These are phyloP conservation scores for Plasmodium reichenowi DNA, from an alignment of 169 alveolate species.

Conservation along the genomic window DNA sequence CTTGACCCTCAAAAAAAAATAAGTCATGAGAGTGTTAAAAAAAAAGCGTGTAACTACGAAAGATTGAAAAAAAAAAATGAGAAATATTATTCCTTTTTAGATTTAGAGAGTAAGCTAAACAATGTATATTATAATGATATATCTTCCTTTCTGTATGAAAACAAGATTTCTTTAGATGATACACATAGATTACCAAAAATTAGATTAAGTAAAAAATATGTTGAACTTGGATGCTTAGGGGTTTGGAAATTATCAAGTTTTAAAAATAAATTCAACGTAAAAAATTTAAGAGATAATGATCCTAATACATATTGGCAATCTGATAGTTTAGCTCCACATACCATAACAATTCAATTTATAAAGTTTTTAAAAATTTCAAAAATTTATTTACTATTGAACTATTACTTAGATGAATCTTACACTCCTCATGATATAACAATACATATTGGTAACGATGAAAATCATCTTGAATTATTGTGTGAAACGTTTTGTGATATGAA, in stretches of 20 bases:
- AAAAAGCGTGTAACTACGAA: background rate
- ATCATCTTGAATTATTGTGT: slow-evolving; percentile 78
- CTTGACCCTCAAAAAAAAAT: no score
- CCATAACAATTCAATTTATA: slow-evolving; percentile 87
- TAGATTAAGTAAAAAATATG: slow-evolving; percentile 58
- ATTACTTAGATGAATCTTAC: slow-evolving; percentile 88
- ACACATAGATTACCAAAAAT: slow-evolving; percentile 38
- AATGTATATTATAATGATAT: background rate
- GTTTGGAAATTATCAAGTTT: slow-evolving; percentile 74
- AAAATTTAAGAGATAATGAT: slow-evolving; percentile 88
- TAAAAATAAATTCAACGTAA: slow-evolving; percentile 79
- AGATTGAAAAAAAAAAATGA: background rate
- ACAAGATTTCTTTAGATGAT: background rate
- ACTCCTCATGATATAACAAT: slow-evolving; percentile 88
- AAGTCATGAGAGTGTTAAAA: slow-evolving; percentile 33
- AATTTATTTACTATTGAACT: slow-evolving; percentile 87
- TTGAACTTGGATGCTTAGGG: slow-evolving; percentile 64
- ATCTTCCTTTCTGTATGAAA: background rate
- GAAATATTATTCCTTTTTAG: slow-evolving; percentile 13
- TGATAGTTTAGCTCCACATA: slow-evolving; percentile 89
- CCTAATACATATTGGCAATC: slow-evolving; percentile 91
- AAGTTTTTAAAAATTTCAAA: slow-evolving; percentile 84
- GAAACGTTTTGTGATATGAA: slow-evolving; percentile 76
- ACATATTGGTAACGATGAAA: slow-evolving; percentile 86
- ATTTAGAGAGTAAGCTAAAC: slow-evolving; percentile 21